Percentiles rank a stretch among this genome's conserved stretches.
phyloP scores from a whole-genome alignment of 1,284 basidiomycete genomes.

The Heterobasidion parviporum region DNA sequence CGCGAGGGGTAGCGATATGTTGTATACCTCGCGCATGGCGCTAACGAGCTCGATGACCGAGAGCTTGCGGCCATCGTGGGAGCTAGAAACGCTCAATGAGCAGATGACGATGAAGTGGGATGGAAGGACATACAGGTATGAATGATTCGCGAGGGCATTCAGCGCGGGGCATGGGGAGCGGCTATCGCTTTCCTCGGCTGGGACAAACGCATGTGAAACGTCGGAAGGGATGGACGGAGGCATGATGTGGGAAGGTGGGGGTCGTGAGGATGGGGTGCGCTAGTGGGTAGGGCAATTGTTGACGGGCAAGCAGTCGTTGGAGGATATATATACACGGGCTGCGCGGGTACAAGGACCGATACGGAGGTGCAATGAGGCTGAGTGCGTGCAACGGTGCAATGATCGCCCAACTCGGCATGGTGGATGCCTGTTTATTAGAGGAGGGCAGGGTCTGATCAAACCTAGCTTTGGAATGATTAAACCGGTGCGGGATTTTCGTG shows the following conservation, averaged over 20 bases:
- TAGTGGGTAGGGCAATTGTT: background rate
- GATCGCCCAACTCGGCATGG: no score
- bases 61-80: constrained; percentile 40
- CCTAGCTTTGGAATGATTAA: no score
- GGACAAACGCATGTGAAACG: constrained; percentile 4
- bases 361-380: no score
- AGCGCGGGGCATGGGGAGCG: constrained; percentile 32
- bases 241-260: background rate
- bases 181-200: constrained; percentile 14
- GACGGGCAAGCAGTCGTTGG: no score
- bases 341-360: no score
- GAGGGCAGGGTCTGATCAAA: no score
- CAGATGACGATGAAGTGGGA: background rate
- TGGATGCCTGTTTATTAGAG: no score
- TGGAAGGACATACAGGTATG: constrained; percentile 22
- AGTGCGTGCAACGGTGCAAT: no score
- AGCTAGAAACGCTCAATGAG: background rate
- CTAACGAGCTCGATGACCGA: constrained; percentile 30
- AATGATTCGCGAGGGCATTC: constrained; percentile 31
- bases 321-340: no score
- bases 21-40: constrained; percentile 43
- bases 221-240: background rate
- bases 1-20: constrained; percentile 40
- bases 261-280: background rate
- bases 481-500: no score